phyloP scores from a whole-genome alignment of 2,329 filamentous ascomycete species.

The Ceratocystis colombiana region DNA sequence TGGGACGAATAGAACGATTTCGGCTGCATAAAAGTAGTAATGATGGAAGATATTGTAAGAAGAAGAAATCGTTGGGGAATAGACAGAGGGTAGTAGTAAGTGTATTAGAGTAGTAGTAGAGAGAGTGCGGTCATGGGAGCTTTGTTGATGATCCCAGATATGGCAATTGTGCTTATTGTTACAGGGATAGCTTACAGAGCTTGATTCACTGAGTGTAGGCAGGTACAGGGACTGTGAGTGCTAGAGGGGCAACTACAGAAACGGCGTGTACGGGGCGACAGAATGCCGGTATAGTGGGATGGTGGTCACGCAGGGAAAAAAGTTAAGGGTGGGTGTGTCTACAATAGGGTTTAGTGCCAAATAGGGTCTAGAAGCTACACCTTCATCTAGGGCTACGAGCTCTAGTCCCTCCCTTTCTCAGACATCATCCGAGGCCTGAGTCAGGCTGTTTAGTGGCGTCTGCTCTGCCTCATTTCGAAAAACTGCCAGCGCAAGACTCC shows the following conservation, averaged over 20 bases:
- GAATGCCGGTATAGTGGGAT: background rate
- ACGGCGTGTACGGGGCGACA: background rate
- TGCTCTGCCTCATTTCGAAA: background rate
- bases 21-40: background rate
- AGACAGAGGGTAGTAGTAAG: background rate
- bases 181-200: background rate
- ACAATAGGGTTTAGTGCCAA: background rate
- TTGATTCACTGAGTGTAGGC: background rate
- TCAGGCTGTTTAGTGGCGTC: background rate
- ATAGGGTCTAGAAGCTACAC: background rate
- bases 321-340: background rate
- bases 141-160: constrained; percentile 3
- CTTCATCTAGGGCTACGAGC: background rate
- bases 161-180: background rate
- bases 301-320: background rate
- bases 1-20: background rate
- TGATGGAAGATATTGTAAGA: constrained; percentile 1
- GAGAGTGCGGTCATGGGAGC: background rate
- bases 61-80: background rate
- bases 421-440: background rate
- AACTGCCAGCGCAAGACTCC: constrained; percentile 9
- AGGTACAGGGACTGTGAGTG: background rate
- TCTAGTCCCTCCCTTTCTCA: background rate
- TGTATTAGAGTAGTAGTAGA: background rate
- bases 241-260: background rate